A percentile compares a stretch with the other conserved stretches of the same genome.
Conservation (phyloP, 352 stramenopile species). For the Globisporangium megalacanthum region DNA sequence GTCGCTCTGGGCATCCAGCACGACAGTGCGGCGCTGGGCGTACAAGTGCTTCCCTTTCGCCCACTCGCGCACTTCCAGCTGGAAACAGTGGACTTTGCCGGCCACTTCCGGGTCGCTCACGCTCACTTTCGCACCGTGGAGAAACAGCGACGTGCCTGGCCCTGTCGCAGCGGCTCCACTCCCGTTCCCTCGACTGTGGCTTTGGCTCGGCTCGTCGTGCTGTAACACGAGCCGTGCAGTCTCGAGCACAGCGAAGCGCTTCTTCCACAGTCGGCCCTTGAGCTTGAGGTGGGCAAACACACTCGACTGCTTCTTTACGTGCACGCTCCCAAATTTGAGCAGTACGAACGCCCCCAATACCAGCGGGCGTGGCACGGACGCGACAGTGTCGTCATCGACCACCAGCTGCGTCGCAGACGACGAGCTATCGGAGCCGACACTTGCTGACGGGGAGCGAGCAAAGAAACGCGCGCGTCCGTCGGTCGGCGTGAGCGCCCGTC, state of each 20-base stretch:
- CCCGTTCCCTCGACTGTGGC: constrained; percentile 12
- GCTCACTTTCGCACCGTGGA: constrained; percentile 69
- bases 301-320: constrained; percentile 80
- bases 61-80: constrained; percentile 81
- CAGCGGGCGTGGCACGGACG: neutral
- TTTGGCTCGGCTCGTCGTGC: constrained; percentile 43
- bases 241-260: constrained; percentile 73
- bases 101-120: constrained; percentile 68
- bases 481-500: constrained; percentile 12
- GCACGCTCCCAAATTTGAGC: constrained; percentile 59
- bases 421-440: neutral
- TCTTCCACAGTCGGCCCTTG: constrained; percentile 75
- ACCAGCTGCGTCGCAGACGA: constrained; percentile 11
- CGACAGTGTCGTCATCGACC: constrained; percentile 1
- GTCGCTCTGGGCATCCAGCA: constrained; percentile 69
- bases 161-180: no score
- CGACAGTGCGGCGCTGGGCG: constrained; percentile 57
- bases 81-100: constrained; percentile 76
- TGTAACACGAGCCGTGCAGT: constrained; percentile 61
- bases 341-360: constrained; percentile 38
- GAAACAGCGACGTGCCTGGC: constrained; percentile 50
- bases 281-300: constrained; percentile 74
- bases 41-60: constrained; percentile 68
- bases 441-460: constrained; percentile 5
- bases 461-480: constrained; percentile 6